Conservation (phyloP, 2,329 filamentous ascomycete genomes). For the Beauveria pseudobassiana region DNA sequence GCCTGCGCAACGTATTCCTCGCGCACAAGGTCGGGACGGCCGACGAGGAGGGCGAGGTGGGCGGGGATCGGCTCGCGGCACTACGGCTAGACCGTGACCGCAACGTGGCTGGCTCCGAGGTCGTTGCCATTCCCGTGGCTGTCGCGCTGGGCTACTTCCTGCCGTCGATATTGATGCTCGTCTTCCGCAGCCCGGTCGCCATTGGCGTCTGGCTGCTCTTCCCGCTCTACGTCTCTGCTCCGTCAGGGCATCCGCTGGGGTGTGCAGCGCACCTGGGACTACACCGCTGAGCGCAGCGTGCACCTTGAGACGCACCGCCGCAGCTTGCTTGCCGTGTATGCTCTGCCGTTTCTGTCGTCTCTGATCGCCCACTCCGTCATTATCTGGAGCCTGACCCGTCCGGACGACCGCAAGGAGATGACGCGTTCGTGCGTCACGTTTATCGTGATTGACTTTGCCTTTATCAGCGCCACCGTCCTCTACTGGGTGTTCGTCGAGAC, state of each 20-base stretch:
- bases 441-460: conserved; percentile 39
- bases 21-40: conserved; percentile 12
- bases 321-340: conserved; percentile 35
- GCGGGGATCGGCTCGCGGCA: conserved; percentile 13
- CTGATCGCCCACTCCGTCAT: conserved; percentile 34
- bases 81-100: conserved; percentile 19
- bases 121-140: conserved; percentile 46
- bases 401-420: conserved; percentile 41
- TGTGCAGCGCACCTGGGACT: conserved; percentile 19
- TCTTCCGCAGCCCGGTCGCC: conserved; percentile 27
- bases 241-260: conserved; percentile 28
- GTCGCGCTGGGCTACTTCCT: conserved; percentile 40
- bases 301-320: conserved; percentile 36
- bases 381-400: conserved; percentile 30
- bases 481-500: conserved; percentile 48
- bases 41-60: conserved; percentile 14
- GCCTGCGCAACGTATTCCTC: conserved; percentile 29
- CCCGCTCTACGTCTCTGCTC: conserved; percentile 39
- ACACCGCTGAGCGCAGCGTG: conserved; percentile 23
- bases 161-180: conserved; percentile 40
- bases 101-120: conserved; percentile 41
- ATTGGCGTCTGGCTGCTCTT: conserved; percentile 45
- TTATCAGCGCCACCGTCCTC: conserved; percentile 38
- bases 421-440: conserved; percentile 39
- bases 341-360: conserved; percentile 36